Evolutionary conservation across 2,329 filamentous ascomycete genomes (phyloP), one percentile per base, ranked within the genome.

Genomic region (Sporothrix luriei): DNA sequence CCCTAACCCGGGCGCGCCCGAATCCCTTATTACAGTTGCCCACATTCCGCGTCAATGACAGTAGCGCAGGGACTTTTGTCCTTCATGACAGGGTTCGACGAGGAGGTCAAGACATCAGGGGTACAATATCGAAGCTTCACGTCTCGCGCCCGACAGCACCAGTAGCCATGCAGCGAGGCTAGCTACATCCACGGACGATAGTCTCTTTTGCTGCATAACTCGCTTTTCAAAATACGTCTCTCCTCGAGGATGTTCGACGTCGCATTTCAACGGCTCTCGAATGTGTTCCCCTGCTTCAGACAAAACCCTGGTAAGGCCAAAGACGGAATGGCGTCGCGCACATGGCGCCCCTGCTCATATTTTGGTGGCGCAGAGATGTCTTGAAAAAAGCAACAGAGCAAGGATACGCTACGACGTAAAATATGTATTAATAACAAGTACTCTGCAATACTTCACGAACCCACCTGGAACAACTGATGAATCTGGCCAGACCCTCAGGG

Each of bases 311-410:
- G 57, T n/a, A 51, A 52, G 49, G 51, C 68, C 71, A 51, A 70
- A 69, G 61, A 59, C 21, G 62, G 62, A 68, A 68, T 70, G 71
- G 71, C 26, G 62, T 57, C 57, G 55, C 46, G 67, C 71, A 72
- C 71, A 71, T 71, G 71, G 71, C 71, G 62, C 59, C 71, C 71
- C 67, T 69, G 69, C 64, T n/a, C 24, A 11, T 13, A 3, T 5
- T 43, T 43, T 16, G 29, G 68, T 57, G 68, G 65, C 57, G 54
- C 46, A 59, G 24, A 48, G 40, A 51, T 29, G n/a, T 24, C 26
- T 33, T 54, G 16, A n/a, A 19, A 52, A 48, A 16, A 13, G 5
- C 21, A 19, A 24, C 19, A 21, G 33, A 40, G 38, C 11, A 43
- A 43, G 33, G 33, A 33, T 33, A 7, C 33, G 5, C 33, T 7